phyloP scores from a whole-genome alignment of 164 flowering plant species.

The Tetracentron sinense region DNA sequence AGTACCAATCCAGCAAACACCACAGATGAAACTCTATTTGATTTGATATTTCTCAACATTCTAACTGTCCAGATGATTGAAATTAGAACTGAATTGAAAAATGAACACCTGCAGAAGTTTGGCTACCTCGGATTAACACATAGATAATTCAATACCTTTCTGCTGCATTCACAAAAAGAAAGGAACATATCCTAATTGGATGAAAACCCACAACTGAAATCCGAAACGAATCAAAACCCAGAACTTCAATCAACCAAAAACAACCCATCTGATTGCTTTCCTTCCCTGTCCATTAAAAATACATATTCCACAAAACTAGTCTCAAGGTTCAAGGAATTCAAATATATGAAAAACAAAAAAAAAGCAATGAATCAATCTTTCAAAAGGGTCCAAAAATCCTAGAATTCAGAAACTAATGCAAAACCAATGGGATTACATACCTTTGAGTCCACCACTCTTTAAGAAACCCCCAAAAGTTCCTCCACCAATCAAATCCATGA shows the following conservation, averaged over 20 bases:
- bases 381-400: not conserved
- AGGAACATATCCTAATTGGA: no score
- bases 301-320: not conserved
- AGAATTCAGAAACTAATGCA: not conserved
- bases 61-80: conserved; percentile 8
- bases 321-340: no score
- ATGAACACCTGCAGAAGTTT: not conserved
- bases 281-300: not conserved
- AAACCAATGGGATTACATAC: no score
- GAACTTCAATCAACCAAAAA: not conserved
- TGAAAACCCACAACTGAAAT: not conserved
- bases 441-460: not conserved
- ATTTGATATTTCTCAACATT: conserved; percentile 25
- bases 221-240: conserved; percentile 1
- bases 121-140: no score
- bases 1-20: conserved; percentile 24
- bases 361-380: not conserved
- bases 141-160: no score
- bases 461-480: not conserved
- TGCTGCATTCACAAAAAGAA: not conserved
- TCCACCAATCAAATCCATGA: not conserved
- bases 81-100: no score
- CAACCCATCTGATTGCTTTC: conserved; percentile 1
- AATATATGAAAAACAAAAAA: no score
- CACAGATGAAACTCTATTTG: conserved; percentile 22